Percentiles rank a stretch among this genome's conserved stretches.
phyloP scores from a whole-genome alignment of 345 rosid genomes.

The Aegle marmelos region DNA sequence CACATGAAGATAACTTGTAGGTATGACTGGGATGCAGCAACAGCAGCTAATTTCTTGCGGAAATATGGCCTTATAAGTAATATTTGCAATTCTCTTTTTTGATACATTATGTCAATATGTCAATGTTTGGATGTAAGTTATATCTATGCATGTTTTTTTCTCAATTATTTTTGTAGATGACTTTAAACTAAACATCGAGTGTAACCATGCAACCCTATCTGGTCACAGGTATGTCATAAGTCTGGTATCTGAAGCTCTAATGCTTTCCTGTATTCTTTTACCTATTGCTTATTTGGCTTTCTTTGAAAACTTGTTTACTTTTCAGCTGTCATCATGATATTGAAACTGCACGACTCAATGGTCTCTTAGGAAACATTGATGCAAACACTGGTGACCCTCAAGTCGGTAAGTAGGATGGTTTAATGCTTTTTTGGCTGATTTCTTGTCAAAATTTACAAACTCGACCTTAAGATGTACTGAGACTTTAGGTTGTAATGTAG shows the following conservation, averaged over 20 bases:
- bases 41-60: constrained; percentile 75
- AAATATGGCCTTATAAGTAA: constrained; percentile 78
- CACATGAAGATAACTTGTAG: constrained; percentile 26
- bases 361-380: constrained; percentile 83
- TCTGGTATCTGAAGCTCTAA: neutral
- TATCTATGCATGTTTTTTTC: neutral
- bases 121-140: neutral
- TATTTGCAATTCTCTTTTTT: neutral
- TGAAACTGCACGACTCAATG: constrained; percentile 87
- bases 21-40: constrained; percentile 99
- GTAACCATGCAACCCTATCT: constrained; percentile 96
- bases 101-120: neutral
- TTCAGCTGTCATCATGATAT: constrained; percentile 91
- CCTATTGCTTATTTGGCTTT: neutral
- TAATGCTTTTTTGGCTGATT: neutral
- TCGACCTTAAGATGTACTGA: neutral
- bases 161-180: constrained; percentile 40
- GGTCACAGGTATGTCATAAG: constrained; percentile 62
- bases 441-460: neutral
- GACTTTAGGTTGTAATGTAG: neutral
- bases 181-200: constrained; percentile 84
- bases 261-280: neutral
- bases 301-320: neutral
- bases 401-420: constrained; percentile 40
- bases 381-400: constrained; percentile 97